These are phyloP conservation scores for Verticillium klebahnii DNA, from an alignment of 2,329 filamentous ascomycete genomes.

Conservation along the genomic window DNA sequence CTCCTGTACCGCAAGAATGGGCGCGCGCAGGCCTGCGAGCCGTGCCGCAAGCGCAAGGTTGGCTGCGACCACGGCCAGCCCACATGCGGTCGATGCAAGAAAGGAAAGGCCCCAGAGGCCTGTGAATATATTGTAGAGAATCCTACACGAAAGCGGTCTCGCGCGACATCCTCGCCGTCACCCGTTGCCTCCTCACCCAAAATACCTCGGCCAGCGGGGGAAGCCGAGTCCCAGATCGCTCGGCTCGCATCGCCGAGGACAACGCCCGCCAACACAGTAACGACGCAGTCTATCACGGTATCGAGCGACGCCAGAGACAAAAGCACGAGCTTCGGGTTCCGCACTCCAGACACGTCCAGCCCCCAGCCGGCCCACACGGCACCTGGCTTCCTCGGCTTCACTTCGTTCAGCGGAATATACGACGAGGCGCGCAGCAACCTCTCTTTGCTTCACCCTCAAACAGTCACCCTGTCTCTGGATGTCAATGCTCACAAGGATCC, in stretches of 20 bases:
- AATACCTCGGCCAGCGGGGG: not conserved
- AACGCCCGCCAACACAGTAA: not conserved
- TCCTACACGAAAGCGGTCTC: not conserved
- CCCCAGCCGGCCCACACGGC: constrained; percentile 5
- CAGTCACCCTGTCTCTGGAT: not conserved
- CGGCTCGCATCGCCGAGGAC: not conserved
- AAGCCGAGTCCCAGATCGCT: not conserved
- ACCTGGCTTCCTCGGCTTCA: constrained; percentile 39
- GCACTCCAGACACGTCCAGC: not conserved
- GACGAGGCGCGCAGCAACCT: constrained; percentile 36
- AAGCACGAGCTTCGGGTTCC: not conserved
- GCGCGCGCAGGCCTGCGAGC: constrained; percentile 18
- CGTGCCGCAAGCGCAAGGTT: constrained; percentile 33
- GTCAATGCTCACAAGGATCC: not conserved
- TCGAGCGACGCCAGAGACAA: not conserved
- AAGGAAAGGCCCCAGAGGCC: constrained; percentile 4
- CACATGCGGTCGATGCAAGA: constrained; percentile 30
- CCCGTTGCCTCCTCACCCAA: not conserved
- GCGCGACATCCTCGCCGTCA: not conserved
- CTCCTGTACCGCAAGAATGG: not conserved
- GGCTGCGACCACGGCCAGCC: constrained; percentile 37
- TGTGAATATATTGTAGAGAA: not conserved
- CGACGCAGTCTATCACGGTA: not conserved
- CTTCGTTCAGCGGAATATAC: constrained; percentile 36
- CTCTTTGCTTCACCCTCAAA: constrained; percentile 21